Base-by-base conservation (phyloP, 148 eudicot species). In the Chenopodium berlandieri region DNA sequence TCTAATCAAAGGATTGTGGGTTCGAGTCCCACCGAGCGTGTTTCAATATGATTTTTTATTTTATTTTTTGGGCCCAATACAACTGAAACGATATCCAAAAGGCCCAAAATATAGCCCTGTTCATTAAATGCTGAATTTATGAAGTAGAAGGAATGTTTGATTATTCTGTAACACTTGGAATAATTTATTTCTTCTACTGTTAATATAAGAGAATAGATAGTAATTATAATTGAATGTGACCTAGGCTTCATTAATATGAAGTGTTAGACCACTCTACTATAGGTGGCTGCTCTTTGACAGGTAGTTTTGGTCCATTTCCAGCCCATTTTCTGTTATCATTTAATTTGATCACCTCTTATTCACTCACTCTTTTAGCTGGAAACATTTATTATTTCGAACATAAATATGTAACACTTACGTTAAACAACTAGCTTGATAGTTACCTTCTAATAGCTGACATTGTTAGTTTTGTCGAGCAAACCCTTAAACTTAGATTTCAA, bases 1-100 rank as follows among this genome's bases (percentile, higher is more conserved):
- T 88, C 85, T 84, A 86, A 87, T 84, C 89, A 87, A 80, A 84
- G 87, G 87, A 87, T 84, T 84, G 87, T 82, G 89, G 89, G 85
- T 84, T 87, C 89, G 87, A 84, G 81, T 86, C 85, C 86, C 80
- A 80, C 81, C 85, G 89, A 83, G 83, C 81, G 84, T 77, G 88
- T 64, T 40, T 6, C 0, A 4, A 40, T 6, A 4, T 40, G 5
- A 34, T 5, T 40, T 5, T 5, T 4, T 40, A 4, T 40, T 40
- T 40, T 6, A 4, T 7, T 40, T 40, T 6, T 40, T 40, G 44
- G 44, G 44, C 44, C 44, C 44, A 40, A 40, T 40, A 40, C 44
- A 40, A 40, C 56, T 52, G 8, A 52, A 48, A 48, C 52, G 12
- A 7, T 48, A 48, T 48, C 12, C 52, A 11, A 5, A 52, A 52